Evolutionary conservation across 257 asterid genomes (phyloP).

Genomic region (Nicotiana knightiana): DNA sequence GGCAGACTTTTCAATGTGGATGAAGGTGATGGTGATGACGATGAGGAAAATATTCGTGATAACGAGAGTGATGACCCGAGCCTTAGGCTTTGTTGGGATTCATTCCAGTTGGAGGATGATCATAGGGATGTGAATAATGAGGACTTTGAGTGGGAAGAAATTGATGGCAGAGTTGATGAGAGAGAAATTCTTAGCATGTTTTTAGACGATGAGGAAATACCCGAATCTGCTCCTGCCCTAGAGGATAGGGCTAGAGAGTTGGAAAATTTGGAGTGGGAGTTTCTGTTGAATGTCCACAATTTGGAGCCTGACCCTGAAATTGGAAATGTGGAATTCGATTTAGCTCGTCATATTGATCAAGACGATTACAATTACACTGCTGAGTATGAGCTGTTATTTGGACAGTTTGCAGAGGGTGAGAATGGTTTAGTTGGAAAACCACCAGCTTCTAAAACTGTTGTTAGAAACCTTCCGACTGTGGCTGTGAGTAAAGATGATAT

Average conservation of each 20-base stretch:
- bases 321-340: slow-evolving; percentile 17
- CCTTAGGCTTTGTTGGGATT: slow-evolving; percentile 28
- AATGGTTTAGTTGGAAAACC: slow-evolving; percentile 21
- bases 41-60: slow-evolving; percentile 1
- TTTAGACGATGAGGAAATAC: slow-evolving; percentile 14
- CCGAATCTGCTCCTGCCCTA: slow-evolving; percentile 5
- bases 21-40: slow-evolving; percentile 10
- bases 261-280: slow-evolving; percentile 36
- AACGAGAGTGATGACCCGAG: slow-evolving; percentile 19
- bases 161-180: slow-evolving; percentile 26
- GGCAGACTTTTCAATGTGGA: slow-evolving; percentile 13
- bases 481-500: slow-evolving; percentile 21
- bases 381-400: slow-evolving; percentile 30
- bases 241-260: slow-evolving; percentile 19
- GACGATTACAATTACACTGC: slow-evolving; percentile 27
- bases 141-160: slow-evolving; percentile 42
- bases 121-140: slow-evolving; percentile 17
- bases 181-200: slow-evolving; percentile 29
- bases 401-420: slow-evolving; percentile 26
- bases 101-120: slow-evolving; percentile 34
- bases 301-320: slow-evolving; percentile 19
- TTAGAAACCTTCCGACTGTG: slow-evolving; percentile 26
- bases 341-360: slow-evolving; percentile 9
- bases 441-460: slow-evolving; percentile 28
- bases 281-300: slow-evolving; percentile 24